Evolutionary conservation across 305 asterid genomes (phyloP), one percentile per base, ranked within the genome.

Genomic region (Coffea humblotiana): DNA sequence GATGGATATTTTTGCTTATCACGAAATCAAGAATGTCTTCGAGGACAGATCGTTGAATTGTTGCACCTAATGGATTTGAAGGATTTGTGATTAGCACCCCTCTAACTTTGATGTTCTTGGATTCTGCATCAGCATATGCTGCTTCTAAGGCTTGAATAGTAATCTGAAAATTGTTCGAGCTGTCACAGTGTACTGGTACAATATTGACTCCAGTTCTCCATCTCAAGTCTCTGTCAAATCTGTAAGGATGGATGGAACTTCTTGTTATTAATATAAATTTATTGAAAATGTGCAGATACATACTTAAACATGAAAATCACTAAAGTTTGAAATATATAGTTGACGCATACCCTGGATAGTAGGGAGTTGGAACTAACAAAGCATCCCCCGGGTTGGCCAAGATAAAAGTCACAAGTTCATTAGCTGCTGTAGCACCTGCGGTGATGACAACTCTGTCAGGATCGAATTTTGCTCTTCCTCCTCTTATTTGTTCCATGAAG

Each of bases 381-480:
- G 96, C 98, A 80, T 94, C 98, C 8, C 96, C 98, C 2, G 97
- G 97, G 65, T 94, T 73, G 48, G 98, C 98, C 48, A 94, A 72
- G 82, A 93, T 93, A 89, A 94, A 94, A 12, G 97, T 94, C 63
- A 94, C 85, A 8, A 93, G 89, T 71, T 94, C 98, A 72, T 93
- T 94, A 11, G 98, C 98, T 12, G 98, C 97, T 1, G 98, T 94
- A 19, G 98, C 97, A 25, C 98, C 98, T 10, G 98, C 98, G 10
- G 98, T 94, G 72, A 94, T 87, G 25, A 94, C 98, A 54, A 94
- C 78, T 83, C 94, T 92, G 6, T 90, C 92, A 18, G 97, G 94
- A 84, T 94, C 65, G 82, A 94, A 94, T 70, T 86, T 92, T 6
- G 91, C 97, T 76, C 93, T 88, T 72, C 95, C 97, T 3, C 92